Evolutionary conservation across 1,284 basidiomycete species (phyloP).

Genomic region (Leccinum proximum): DNA sequence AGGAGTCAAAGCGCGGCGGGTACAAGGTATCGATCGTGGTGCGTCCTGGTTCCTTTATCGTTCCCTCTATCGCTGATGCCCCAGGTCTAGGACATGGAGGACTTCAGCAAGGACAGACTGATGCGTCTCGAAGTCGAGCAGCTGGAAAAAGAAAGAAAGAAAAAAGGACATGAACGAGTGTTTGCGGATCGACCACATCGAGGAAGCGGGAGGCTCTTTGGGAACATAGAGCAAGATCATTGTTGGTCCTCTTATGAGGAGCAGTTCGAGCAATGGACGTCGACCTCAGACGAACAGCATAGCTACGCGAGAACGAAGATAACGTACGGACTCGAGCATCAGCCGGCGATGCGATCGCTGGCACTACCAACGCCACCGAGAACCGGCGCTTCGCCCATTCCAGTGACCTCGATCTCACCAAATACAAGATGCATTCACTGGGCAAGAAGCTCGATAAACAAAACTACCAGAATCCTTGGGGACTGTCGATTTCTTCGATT

Average conservation of each 20-base stretch:
- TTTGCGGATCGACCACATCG: no score
- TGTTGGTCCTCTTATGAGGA: constrained; percentile 41
- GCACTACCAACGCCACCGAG: constrained; percentile 49
- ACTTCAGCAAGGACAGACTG: no score
- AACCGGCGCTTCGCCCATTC: constrained; percentile 65
- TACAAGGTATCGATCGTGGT: no score
- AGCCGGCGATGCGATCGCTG: constrained; percentile 61
- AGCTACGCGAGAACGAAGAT: constrained; percentile 56
- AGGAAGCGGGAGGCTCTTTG: constrained; percentile 51
- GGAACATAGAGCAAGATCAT: constrained; percentile 61
- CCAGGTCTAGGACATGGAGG: no score
- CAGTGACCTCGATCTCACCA: constrained; percentile 54
- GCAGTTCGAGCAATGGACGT: constrained; percentile 60
- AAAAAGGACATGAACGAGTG: no score
- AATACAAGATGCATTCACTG: constrained; percentile 85
- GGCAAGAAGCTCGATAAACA: constrained; percentile 71
- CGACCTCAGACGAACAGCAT: constrained; percentile 78
- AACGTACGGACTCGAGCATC: constrained; percentile 65
- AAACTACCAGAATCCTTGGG: constrained; percentile 49
- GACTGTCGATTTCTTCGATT: constrained; percentile 51
- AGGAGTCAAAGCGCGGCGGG: no score
- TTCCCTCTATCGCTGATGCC: no score
- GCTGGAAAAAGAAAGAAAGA: no score
- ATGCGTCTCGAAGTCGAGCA: no score
- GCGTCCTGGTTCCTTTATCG: no score